Conservation (phyloP, 257 asterid genomes). For the Forsythia viridissima region DNA sequence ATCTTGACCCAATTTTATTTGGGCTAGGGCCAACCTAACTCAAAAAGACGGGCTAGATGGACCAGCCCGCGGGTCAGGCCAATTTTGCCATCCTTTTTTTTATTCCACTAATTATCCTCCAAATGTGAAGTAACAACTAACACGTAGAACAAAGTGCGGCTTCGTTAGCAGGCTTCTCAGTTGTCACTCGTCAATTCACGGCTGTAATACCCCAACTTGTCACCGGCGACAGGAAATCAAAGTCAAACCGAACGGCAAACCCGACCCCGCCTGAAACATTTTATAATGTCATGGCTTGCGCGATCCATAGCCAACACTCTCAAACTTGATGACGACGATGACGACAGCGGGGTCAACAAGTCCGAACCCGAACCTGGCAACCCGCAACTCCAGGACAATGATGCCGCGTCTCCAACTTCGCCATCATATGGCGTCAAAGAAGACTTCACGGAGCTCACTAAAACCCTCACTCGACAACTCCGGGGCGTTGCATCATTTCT, state of each 20-base stretch:
- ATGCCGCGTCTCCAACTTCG: conserved; percentile 46
- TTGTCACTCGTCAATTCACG: not conserved
- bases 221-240: not conserved
- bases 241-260: not conserved
- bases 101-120: too few relatives aligned
- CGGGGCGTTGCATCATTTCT: conserved; percentile 99
- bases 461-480: conserved; percentile 84
- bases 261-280: not conserved
- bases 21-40: too few relatives aligned
- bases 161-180: not conserved
- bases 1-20: too few relatives aligned
- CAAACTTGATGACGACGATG: conserved; percentile 61
- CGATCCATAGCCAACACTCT: conserved; percentile 94
- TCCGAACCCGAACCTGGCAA: conserved; percentile 27
- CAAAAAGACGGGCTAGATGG: too few relatives aligned
- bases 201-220: not conserved
- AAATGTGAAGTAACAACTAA: too few relatives aligned
- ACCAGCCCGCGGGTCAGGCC: too few relatives aligned
- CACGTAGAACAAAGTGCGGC: not conserved
- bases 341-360: conserved; percentile 17
- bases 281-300: conserved; percentile 88
- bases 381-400: conserved; percentile 34
- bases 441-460: conserved; percentile 88
- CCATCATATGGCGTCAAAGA: conserved; percentile 89
- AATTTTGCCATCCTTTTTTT: too few relatives aligned